phyloP scores from a whole-genome alignment of 495 filamentous ascomycete genomes.

The Penicillium ucsense region DNA sequence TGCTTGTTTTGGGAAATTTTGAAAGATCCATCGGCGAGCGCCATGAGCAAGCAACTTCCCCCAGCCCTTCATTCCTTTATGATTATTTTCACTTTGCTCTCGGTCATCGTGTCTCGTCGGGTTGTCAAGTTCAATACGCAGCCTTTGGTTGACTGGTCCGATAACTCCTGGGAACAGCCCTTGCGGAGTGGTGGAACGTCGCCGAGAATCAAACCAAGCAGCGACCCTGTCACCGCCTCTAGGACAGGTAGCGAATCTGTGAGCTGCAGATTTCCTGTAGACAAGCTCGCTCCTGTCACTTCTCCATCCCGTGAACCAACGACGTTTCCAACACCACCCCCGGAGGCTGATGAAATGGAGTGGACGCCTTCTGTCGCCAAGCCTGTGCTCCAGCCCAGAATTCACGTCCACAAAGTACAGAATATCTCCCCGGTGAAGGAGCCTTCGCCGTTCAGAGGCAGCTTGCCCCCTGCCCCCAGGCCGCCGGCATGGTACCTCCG shows the following conservation, averaged over 20 bases:
- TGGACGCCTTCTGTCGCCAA: conserved; percentile 62
- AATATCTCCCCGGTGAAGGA: conserved; percentile 29
- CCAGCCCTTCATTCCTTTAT: conserved; percentile 49
- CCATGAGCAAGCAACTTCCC: conserved; percentile 27
- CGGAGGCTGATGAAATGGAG: conserved; percentile 58
- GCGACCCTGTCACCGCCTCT: conserved; percentile 8
- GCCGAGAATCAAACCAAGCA: conserved; percentile 7
- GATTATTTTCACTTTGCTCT: conserved; percentile 39
- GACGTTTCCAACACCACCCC: conserved; percentile 26
- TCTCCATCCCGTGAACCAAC: conserved; percentile 15
- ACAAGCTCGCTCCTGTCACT: conserved; percentile 25
- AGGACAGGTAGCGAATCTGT: conserved; percentile 11
- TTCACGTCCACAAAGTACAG: conserved; percentile 19
- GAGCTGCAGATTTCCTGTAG: conserved; percentile 30
- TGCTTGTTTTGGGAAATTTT: conserved; percentile 43
- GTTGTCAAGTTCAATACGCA: conserved; percentile 43
- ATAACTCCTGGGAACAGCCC: conserved; percentile 26
- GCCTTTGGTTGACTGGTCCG: conserved; percentile 47
- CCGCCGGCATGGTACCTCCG: conserved; percentile 53
- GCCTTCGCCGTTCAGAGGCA: conserved; percentile 49
- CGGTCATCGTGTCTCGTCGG: conserved; percentile 33
- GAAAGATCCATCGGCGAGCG: conserved; percentile 35
- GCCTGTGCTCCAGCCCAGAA: conserved; percentile 27
- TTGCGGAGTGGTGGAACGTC: conserved; percentile 20
- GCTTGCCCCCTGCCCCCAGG: conserved; percentile 55